Evolutionary conservation across 164 flowering plant genomes (phyloP), one percentile per base, ranked within the genome.

Genomic region (Tetrastigma voinierianum): DNA sequence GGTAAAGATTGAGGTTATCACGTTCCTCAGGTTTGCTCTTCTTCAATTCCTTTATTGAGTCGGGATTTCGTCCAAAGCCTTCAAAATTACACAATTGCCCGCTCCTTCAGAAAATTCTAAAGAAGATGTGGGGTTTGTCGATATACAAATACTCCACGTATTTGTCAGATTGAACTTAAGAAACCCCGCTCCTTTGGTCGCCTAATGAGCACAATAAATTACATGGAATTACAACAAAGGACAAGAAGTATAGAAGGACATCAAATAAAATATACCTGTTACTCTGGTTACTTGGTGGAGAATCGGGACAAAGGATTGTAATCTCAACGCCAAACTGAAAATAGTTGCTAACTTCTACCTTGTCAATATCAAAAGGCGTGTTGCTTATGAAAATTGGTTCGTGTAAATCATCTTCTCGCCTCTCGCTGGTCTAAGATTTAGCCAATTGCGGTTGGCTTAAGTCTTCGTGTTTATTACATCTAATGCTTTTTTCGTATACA

Each of bases 121-220:
- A 24, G 86, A 93, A 71, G 85, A 65, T 51, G 69, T 71, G 69
- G 70, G 77, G 66, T 77, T 77, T 24, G 90, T 89, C 58, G 86
- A 73, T 81, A 89, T 74, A n/a, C n/a, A n/a, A n/a, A n/a, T n/a
- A n/a, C n/a, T n/a, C n/a, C n/a, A n/a, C n/a, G n/a, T n/a, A n/a
- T n/a, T n/a, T n/a, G n/a, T n/a, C n/a, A 25, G 98, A 66, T 79
- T 81, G 65, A 92, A 92, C 84, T n/a, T n/a, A n/a, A 96, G 87
- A 81, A 96, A 96, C 48, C 91, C n/a, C 99, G 66, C 91, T 90
- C 99, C 99, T 74, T 69, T 88, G 19, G 98, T 97, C 98, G 87
- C 83, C 65, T 65, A 25, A 70, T 48, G 74, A 70, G 12, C 52
- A 74, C 65, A 66, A 70, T n/a, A 21, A 54, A 69, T 67, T 11